These are phyloP conservation scores for Lentinula detonsa DNA, from an alignment of 768 basidiomycete genomes.

Conservation along the genomic window DNA sequence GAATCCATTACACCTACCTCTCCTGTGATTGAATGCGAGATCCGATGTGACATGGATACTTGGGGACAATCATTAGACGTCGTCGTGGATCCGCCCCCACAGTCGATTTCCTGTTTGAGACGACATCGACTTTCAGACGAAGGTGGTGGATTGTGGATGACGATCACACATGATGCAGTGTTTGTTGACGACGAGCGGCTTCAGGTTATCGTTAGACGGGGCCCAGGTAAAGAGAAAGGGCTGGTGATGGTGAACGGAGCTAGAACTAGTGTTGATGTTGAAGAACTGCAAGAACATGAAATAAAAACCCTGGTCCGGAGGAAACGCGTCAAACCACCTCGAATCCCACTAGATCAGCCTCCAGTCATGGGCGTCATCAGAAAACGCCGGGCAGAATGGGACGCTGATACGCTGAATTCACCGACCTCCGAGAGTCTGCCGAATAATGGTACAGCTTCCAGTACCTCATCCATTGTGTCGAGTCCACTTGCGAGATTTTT, in stretches of 20 bases:
- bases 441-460: conserved; percentile 7
- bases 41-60: conserved; percentile 87
- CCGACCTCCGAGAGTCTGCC: conserved; percentile 13
- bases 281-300: conserved; percentile 83
- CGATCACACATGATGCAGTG: conserved; percentile 80
- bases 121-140: conserved; percentile 81
- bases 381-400: conserved; percentile 68
- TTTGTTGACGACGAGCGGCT: conserved; percentile 74
- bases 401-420: conserved; percentile 37
- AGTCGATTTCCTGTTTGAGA: conserved; percentile 72
- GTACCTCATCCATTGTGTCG: conserved; percentile 50
- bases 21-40: conserved; percentile 77
- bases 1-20: conserved; percentile 23
- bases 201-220: conserved; percentile 67
- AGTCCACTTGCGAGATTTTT: conserved; percentile 70
- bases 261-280: conserved; percentile 77
- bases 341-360: conserved; percentile 92
- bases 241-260: conserved; percentile 87
- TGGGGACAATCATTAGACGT: conserved; percentile 84
- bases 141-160: conserved; percentile 94
- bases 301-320: conserved; percentile 75
- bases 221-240: conserved; percentile 74
- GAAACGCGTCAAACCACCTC: conserved; percentile 79
- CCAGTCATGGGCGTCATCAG: conserved; percentile 71
- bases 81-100: conserved; percentile 89